These are phyloP conservation scores for Knufia fluminis DNA, from an alignment of 2,329 filamentous ascomycete genomes.

Conservation along the genomic window DNA sequence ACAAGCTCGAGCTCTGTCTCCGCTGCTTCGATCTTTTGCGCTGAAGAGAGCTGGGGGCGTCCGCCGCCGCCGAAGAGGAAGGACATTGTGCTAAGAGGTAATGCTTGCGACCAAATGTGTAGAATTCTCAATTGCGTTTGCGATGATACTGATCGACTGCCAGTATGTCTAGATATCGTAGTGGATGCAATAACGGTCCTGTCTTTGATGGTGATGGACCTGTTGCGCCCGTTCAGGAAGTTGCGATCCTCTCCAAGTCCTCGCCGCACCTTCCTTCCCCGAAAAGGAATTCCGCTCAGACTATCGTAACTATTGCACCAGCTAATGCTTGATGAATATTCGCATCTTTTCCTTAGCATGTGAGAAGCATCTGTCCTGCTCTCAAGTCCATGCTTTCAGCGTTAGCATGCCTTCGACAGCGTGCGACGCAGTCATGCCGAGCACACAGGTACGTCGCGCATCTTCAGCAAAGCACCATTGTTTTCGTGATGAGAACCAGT, in stretches of 20 bases:
- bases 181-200: no score
- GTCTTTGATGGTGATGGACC: neutral
- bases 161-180: no score
- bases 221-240: neutral
- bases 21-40: slow-evolving; percentile 93
- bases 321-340: neutral
- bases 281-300: neutral
- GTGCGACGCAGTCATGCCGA: neutral
- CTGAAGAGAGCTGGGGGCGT: slow-evolving; percentile 77
- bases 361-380: slow-evolving; percentile 2
- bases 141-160: neutral
- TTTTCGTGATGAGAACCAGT: slow-evolving; percentile 38
- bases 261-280: neutral
- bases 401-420: slow-evolving; percentile 7
- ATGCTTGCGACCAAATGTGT: neutral
- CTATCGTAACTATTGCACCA: no score
- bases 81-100: slow-evolving; percentile 47
- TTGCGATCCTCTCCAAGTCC: neutral
- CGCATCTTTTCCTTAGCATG: neutral
- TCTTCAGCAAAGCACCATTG: slow-evolving; percentile 5
- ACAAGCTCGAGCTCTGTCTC: slow-evolving; percentile 94
- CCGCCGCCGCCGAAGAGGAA: slow-evolving; percentile 60
- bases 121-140: neutral
- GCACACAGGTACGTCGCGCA: slow-evolving; percentile 28
- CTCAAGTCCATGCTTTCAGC: slow-evolving; percentile 7